Conservation (phyloP, 2,329 filamentous ascomycete species). For the Aspergillus amoenus region DNA sequence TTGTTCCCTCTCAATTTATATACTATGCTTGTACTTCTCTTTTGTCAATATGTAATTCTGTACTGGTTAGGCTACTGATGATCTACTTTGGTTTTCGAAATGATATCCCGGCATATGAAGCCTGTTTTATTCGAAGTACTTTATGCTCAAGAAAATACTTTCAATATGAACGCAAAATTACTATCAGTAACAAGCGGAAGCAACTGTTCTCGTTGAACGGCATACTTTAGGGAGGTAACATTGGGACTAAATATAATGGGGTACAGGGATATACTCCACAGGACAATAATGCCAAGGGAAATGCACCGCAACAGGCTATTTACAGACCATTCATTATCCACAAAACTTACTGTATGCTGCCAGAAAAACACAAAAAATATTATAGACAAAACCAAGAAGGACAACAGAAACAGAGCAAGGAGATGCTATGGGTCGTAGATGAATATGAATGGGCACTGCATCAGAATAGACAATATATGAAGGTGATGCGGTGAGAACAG, state of each 20-base stretch:
- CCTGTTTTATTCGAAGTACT: neutral
- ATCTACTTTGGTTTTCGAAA: neutral
- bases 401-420: neutral
- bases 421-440: neutral
- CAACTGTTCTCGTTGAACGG: neutral
- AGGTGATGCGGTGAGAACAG: neutral
- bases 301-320: conserved; percentile 11
- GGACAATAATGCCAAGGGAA: neutral
- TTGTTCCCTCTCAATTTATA: neutral
- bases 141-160: neutral
- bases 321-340: conserved; percentile 16
- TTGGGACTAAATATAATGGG: neutral
- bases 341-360: conserved; percentile 7
- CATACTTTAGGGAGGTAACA: neutral
- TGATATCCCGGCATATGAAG: conserved; percentile 28
- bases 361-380: conserved; percentile 9
- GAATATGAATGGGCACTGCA: neutral
- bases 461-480: neutral
- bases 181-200: neutral
- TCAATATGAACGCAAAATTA: neutral
- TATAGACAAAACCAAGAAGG: neutral
- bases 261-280: neutral
- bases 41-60: neutral
- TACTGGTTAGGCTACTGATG: neutral
- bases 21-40: conserved; percentile 7